A percentile compares a stretch with the other conserved stretches of the same genome.
phyloP scores from a whole-genome alignment of 352 stramenopile genomes.

The Globisporangium rhizosaccharum region DNA sequence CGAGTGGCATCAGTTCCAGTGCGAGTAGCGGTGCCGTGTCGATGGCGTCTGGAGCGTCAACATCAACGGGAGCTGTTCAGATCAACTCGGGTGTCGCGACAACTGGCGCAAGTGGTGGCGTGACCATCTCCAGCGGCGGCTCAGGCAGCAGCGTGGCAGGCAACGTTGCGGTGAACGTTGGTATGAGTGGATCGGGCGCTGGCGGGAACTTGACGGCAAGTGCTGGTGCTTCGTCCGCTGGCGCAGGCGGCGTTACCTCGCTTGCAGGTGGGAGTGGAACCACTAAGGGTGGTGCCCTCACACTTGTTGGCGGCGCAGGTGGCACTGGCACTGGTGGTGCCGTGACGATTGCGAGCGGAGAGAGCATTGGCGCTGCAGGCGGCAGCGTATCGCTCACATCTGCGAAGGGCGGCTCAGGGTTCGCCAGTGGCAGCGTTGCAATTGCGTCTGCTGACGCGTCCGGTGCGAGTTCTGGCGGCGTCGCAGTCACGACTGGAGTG shows the following conservation, averaged over 20 bases:
- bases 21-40: conserved; percentile 17
- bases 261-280: conserved; percentile 26
- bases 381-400: conserved; percentile 22
- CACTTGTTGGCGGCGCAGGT: conserved; percentile 24
- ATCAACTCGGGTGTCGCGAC: conserved; percentile 27
- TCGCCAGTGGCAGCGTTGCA: conserved; percentile 28
- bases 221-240: conserved; percentile 11
- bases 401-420: conserved; percentile 18
- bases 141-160: conserved; percentile 28
- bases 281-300: conserved; percentile 23
- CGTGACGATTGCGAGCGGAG: conserved; percentile 31
- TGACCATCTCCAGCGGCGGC: conserved; percentile 34
- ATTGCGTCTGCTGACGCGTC: conserved; percentile 29
- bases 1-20: conserved; percentile 27
- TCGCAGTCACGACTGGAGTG: conserved; percentile 25
- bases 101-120: conserved; percentile 24
- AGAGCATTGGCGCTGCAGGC: conserved; percentile 20
- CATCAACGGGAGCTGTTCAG: conserved; percentile 16
- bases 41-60: conserved; percentile 14
- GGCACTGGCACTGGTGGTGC: conserved; percentile 22
- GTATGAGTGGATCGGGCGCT: conserved; percentile 11
- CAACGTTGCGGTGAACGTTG: conserved; percentile 29
- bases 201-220: conserved; percentile 7
- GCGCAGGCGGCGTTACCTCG: conserved; percentile 22
- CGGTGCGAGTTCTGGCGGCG: conserved; percentile 27